These are phyloP conservation scores for Ustilago shanxiensis DNA, from an alignment of 1,284 basidiomycete genomes.

Conservation along the genomic window DNA sequence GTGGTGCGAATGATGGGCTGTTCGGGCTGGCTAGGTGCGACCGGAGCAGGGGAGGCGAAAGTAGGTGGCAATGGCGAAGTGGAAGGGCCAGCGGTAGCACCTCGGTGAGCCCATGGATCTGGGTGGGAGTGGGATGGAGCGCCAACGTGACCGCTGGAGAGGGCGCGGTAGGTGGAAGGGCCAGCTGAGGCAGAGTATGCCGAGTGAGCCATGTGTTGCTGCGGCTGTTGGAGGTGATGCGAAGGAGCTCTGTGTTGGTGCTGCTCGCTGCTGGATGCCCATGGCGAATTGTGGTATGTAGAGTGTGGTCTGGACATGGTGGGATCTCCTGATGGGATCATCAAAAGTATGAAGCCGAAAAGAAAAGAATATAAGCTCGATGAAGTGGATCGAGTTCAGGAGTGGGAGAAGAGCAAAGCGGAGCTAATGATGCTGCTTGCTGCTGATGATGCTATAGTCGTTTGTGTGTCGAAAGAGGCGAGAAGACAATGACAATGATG, in stretches of 20 bases:
- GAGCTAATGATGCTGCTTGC: no score
- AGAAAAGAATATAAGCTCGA: neutral
- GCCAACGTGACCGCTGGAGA: conserved; percentile 34
- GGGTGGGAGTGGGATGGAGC: conserved; percentile 20
- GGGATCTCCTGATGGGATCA: conserved; percentile 20
- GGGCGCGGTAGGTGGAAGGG: conserved; percentile 50
- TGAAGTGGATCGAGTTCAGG: neutral
- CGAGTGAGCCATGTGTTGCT: conserved; percentile 40
- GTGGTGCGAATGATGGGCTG: conserved; percentile 48
- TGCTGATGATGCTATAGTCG: neutral
- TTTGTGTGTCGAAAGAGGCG: neutral
- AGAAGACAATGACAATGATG: neutral
- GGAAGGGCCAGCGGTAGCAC: conserved; percentile 14
- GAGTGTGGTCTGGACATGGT: conserved; percentile 43
- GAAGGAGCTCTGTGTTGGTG: conserved; percentile 24
- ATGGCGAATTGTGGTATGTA: conserved; percentile 31
- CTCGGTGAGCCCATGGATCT: conserved; percentile 28
- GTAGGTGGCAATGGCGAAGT: conserved; percentile 33
- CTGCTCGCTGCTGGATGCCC: conserved; percentile 34
- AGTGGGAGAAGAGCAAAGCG: neutral
- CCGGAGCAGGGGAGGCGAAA: conserved; percentile 20
- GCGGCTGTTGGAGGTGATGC: conserved; percentile 23
- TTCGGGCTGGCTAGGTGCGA: conserved; percentile 16
- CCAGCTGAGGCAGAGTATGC: conserved; percentile 43
- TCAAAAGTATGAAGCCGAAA: neutral